Evolutionary conservation across 2,329 filamentous ascomycete species (phyloP).

Genomic region (Magnaporthiopsis incrustans): DNA sequence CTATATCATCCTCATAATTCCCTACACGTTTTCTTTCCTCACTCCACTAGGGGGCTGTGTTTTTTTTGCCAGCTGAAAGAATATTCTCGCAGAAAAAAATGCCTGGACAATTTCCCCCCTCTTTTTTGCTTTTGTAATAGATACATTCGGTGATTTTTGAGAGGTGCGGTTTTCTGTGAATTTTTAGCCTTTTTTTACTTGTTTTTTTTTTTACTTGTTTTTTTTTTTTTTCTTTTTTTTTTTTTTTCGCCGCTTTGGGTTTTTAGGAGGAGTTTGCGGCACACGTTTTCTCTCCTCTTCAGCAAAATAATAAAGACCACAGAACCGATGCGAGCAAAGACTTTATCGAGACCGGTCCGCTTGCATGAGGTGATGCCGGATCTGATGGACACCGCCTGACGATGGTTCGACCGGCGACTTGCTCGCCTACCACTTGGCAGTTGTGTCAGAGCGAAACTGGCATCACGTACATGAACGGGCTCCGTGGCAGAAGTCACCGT

Average conservation of each 20-base stretch:
- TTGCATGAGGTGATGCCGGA: background rate
- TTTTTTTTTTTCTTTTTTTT: slow-evolving; percentile 7
- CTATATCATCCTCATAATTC: background rate
- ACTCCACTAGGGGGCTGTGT: background rate
- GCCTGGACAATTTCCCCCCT: background rate
- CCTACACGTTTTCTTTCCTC: background rate
- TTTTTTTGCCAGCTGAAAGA: background rate
- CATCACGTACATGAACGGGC: background rate
- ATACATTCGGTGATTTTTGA: slow-evolving; percentile 4
- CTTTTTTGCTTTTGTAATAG: background rate
- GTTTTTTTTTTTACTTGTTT: slow-evolving; percentile 7
- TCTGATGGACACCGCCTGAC: background rate
- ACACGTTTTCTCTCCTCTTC: background rate
- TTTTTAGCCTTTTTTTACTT: slow-evolving; percentile 6
- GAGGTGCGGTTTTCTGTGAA: slow-evolving; percentile 4
- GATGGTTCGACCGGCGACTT: background rate
- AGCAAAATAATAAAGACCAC: background rate
- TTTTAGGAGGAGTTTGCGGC: background rate
- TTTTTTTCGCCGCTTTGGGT: background rate
- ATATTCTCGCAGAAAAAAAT: background rate
- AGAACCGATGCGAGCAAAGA: background rate
- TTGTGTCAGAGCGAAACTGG: background rate
- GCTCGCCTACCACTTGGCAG: too few relatives aligned
- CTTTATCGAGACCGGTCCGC: background rate
- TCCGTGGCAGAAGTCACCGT: background rate